phyloP scores from a whole-genome alignment of 2,329 filamentous ascomycete genomes.

The Diaporthe sp. region DNA sequence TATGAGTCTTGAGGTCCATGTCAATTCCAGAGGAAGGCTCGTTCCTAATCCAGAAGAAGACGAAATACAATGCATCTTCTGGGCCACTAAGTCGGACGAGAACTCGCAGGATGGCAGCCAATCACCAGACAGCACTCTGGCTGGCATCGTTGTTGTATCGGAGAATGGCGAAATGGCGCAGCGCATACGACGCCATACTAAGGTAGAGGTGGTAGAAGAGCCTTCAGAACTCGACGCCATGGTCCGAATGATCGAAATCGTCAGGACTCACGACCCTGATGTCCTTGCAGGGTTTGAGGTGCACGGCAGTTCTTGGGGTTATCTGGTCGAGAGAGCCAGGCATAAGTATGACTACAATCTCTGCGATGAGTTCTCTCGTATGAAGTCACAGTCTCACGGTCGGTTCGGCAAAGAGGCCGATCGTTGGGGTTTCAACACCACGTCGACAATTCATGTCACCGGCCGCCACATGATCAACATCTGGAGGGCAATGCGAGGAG shows the following conservation, averaged over 20 bases:
- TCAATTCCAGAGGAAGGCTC: constrained; percentile 84
- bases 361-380: constrained; percentile 89
- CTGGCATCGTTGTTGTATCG: constrained; percentile 80
- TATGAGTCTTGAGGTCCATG: constrained; percentile 93
- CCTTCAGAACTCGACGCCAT: constrained; percentile 85
- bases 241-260: constrained; percentile 86
- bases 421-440: constrained; percentile 93
- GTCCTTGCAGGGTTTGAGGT: constrained; percentile 96
- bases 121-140: constrained; percentile 60
- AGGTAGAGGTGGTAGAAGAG: constrained; percentile 78
- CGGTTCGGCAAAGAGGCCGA: constrained; percentile 88
- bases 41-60: constrained; percentile 92
- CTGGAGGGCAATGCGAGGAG: constrained; percentile 95
- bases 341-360: constrained; percentile 90
- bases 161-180: constrained; percentile 67
- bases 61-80: constrained; percentile 88
- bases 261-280: constrained; percentile 86
- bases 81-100: constrained; percentile 85
- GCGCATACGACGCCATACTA: constrained; percentile 70
- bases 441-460: constrained; percentile 91
- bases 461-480: constrained; percentile 97
- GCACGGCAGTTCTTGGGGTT: constrained; percentile 94
- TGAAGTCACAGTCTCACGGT: constrained; percentile 85
- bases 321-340: constrained; percentile 88
- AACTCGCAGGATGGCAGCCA: constrained; percentile 60